Evolutionary conservation across 2,329 filamentous ascomycete genomes (phyloP), one percentile per base, ranked within the genome.

Genomic region (Stemphylium beticola): DNA sequence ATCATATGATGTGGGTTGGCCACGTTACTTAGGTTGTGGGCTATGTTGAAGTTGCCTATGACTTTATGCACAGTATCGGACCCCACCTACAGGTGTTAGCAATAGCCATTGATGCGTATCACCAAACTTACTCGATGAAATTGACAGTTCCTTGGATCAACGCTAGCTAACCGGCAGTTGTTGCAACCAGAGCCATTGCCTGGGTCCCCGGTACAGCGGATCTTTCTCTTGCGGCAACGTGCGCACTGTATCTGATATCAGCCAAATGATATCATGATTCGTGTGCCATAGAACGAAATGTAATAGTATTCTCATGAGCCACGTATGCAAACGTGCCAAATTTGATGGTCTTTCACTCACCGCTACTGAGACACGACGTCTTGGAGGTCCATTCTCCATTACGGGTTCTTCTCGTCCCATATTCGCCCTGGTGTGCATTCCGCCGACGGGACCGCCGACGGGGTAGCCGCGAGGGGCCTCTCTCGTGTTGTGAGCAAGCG

Each of bases 181-280:
- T 83, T 81, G 76, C 93, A 98, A n/a, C 88, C 87, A 34, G 81
- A 78, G n/a, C 89, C 89, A 67, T 88, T 85, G 29, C 89, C 90
- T 31, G 83, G 81, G 71, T 96, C 92, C 38, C 93, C 93, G 68
- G 90, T 96, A 78, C 93, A 98, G 65, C 91, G 89, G 67, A 98
- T 98, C 81, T 98, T 98, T 55, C 93, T 86, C 78, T 93, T 93
- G 57, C 93, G 87, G 76, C 93, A 98, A 63, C 93, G 87, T 32
- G 87, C 86, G 74, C 93, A 98, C 93, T 97, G 61, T 5, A 39
- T 8, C 8, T 11, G 3, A 12, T 26, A 17, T 66, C 24, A 58
- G 53, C 17, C 22, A 40, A 20, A 11, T 7, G 11, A 29, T 24
- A 10, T 40, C 9, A 22, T 20, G 4, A 14, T 11, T 20, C 17